These are phyloP conservation scores for Brettanomyces sp. DNA, from an alignment of 805 yeast species.

Conservation along the genomic window DNA sequence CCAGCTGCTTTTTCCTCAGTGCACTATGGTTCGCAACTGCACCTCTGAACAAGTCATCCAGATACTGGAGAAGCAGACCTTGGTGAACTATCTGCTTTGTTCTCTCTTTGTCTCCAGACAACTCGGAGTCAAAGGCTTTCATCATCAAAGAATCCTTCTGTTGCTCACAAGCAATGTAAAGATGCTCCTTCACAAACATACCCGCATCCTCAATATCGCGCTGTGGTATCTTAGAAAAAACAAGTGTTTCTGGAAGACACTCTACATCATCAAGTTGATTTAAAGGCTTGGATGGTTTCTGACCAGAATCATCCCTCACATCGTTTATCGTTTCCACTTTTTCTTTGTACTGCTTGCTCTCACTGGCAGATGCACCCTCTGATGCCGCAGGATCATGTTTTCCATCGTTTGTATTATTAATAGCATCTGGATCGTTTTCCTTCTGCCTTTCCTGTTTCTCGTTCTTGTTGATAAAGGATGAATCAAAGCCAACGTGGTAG, in stretches of 20 bases:
- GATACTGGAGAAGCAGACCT: conserved; percentile 68
- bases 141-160: conserved; percentile 89
- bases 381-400: background rate
- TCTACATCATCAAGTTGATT: conserved; percentile 39
- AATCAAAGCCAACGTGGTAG: conserved; percentile 84
- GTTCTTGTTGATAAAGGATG: conserved; percentile 62
- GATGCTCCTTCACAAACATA: conserved; percentile 45
- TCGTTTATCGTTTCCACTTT: background rate
- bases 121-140: conserved; percentile 82
- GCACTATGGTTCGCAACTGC: conserved; percentile 12
- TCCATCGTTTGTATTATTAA: background rate
- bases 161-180: conserved; percentile 63
- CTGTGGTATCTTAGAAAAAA: conserved; percentile 50
- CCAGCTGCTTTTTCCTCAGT: conserved; percentile 34
- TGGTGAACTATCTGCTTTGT: conserved; percentile 71
- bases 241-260: conserved; percentile 53
- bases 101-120: conserved; percentile 43
- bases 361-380: background rate
- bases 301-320: conserved; percentile 3
- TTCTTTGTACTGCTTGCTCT: background rate
- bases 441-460: background rate
- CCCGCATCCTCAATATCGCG: conserved; percentile 42
- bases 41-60: conserved; percentile 23
- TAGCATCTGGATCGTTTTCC: background rate
- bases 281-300: conserved; percentile 23